Base-by-base conservation (phyloP, 371 early-diverging fungal genomes). In the Syncephalastrum contaminatum region DNA sequence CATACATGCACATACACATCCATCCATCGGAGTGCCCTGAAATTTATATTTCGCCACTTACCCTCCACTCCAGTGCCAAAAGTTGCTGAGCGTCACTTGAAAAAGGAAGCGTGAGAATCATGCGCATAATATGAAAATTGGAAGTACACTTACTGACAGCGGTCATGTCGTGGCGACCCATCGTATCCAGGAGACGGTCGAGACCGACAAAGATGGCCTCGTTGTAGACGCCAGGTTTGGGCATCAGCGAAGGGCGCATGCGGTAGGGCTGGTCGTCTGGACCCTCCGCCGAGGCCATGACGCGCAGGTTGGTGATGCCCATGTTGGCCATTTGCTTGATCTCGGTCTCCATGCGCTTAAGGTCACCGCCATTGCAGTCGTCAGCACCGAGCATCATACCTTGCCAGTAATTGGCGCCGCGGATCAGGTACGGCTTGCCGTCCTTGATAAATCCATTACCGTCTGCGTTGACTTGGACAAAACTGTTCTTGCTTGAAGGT, bases 381-480 rank as follows among this genome's bases (percentile, higher is more conserved):
- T 51, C 48, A 12, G 73, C 69, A 20, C 81, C 85, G n/a, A 88
- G 68, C 61, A 86, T 82, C 78, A 88, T 87, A 10, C 86, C 88
- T 51, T 87, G 84, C 88, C 88, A 88, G 54, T 86, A 88, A 59
- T 88, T 88, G 48, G 88, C 85, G 3, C 85, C 83, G 3, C 59
- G 67, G 1, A 85, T 61, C 3, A 53, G 51, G 50, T 80, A 77
- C 4, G 57, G 51, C 25, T 67, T 51, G 10, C 67, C 70, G 43
- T 72, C 27, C 1, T 54, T 62, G 21, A 40, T 56, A 46, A 76
- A 76, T 10, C 53, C 58, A 1, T 50, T 54, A 3, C 60, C 65
- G 15, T 64, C 52, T 7, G 16, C 10, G 1, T 51, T 48, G 5
- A 72, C 67, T 13, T 44, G 45, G 24, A 73, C 64, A 59, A 63